Evolutionary conservation across 148 eudicot species (phyloP).

Genomic region (Rhododendron ferrugineum): DNA sequence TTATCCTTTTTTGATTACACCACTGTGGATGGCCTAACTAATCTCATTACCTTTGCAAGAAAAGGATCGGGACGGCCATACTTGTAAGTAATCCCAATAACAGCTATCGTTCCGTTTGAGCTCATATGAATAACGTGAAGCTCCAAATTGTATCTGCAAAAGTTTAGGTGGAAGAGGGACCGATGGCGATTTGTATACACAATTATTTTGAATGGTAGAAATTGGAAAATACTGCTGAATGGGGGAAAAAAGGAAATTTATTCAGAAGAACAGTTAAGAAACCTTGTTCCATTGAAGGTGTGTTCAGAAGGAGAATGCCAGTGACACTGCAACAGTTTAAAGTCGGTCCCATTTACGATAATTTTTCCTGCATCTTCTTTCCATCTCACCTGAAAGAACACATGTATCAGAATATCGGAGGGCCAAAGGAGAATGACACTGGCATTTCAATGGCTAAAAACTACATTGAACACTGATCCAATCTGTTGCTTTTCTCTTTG

Average conservation of each 20-base stretch:
- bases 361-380: constrained; percentile 34
- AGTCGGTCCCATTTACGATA: constrained; percentile 22
- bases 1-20: too few relatives aligned
- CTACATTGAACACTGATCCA: not conserved
- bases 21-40: too few relatives aligned
- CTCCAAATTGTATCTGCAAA: constrained; percentile 22
- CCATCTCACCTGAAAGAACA: constrained; percentile 28
- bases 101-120: constrained; percentile 11
- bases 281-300: constrained; percentile 33
- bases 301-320: constrained; percentile 48
- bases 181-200: too few relatives aligned
- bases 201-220: not conserved
- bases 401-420: not conserved
- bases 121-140: constrained; percentile 30
- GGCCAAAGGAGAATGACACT: not conserved
- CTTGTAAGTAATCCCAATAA: constrained; percentile 25
- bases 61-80: constrained; percentile 32
- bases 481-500: not conserved
- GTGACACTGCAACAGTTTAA: constrained; percentile 27
- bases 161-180: not conserved
- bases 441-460: not conserved
- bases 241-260: not conserved
- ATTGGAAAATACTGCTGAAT: not conserved
- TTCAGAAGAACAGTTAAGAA: not conserved
- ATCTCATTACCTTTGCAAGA: constrained; percentile 21